Conservation (phyloP, 257 asterid genomes). For the Linderniella brevidens region DNA sequence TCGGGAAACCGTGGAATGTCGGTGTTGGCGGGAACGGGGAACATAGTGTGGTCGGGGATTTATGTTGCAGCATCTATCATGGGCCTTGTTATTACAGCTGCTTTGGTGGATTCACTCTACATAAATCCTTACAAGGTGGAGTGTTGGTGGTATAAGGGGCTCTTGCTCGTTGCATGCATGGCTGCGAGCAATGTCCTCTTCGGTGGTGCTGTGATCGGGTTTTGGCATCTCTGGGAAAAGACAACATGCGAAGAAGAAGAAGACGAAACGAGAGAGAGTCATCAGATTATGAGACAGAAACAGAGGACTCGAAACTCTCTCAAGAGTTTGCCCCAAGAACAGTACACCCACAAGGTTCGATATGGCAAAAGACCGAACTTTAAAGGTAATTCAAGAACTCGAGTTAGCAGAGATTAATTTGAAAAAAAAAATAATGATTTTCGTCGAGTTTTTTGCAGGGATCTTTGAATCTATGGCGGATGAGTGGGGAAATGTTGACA, state of each 20-base stretch:
- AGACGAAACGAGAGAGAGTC: constrained; percentile 6
- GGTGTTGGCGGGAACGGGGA: constrained; percentile 67
- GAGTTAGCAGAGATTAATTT: too few species aligned
- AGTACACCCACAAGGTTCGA: constrained; percentile 14
- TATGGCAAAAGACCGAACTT: constrained; percentile 73
- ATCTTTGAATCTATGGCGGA: constrained; percentile 35
- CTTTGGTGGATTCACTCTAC: constrained; percentile 29
- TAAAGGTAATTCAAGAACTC: constrained; percentile 23
- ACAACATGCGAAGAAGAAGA: constrained; percentile 15
- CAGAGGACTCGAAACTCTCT: constrained; percentile 8
- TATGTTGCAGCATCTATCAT: constrained; percentile 37
- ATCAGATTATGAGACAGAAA: neutral
- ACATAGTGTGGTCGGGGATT: constrained; percentile 64
- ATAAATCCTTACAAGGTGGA: constrained; percentile 34
- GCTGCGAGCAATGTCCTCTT: constrained; percentile 30
- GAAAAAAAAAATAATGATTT: too few species aligned
- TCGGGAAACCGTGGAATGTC: constrained; percentile 40
- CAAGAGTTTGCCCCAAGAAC: constrained; percentile 17
- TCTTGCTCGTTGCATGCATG: constrained; percentile 49
- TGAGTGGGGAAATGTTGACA: constrained; percentile 53
- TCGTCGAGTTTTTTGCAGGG: constrained; percentile 14
- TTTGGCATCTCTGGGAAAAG: constrained; percentile 64
- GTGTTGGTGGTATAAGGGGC: constrained; percentile 60
- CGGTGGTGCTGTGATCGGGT: constrained; percentile 48
- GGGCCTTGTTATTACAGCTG: constrained; percentile 37